Percentiles rank a stretch among this genome's conserved stretches.
Evolutionary conservation across 192 early-diverging fungal species (phyloP).

Genomic region (Phlyctochytrium bullatum): DNA sequence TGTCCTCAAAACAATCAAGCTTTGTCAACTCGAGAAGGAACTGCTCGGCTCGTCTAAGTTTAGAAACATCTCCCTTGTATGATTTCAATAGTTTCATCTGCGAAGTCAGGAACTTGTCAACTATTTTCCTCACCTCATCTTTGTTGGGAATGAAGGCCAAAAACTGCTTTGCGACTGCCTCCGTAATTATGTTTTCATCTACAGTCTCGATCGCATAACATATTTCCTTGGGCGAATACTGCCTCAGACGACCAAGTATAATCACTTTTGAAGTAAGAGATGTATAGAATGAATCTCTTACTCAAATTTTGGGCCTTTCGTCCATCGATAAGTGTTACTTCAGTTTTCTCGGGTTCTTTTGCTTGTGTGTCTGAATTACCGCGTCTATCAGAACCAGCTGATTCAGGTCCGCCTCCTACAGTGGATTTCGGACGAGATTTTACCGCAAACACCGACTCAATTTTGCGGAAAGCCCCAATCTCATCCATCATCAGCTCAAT

Average conservation of each 20-base stretch:
- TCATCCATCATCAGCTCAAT: conserved; percentile 32
- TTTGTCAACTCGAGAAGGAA: conserved; percentile 33
- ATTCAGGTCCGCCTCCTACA: too few relatives aligned
- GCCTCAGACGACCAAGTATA: conserved; percentile 28
- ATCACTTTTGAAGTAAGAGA: conserved; percentile 29
- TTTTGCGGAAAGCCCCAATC: conserved; percentile 38
- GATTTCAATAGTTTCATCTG: conserved; percentile 19
- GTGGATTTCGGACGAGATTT: conserved; percentile 13
- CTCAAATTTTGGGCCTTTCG: conserved; percentile 49
- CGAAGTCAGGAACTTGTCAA: background rate
- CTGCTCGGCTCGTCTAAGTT: conserved; percentile 28
- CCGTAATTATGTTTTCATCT: conserved; percentile 34
- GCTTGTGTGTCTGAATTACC: too few relatives aligned
- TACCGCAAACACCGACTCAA: conserved; percentile 36
- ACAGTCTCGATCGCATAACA: conserved; percentile 18
- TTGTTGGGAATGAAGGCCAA: conserved; percentile 27
- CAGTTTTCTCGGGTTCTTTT: conserved; percentile 10
- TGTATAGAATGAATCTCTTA: conserved; percentile 10
- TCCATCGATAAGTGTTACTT: conserved; percentile 39
- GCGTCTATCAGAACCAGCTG: too few relatives aligned
- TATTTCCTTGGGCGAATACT: conserved; percentile 26
- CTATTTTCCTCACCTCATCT: conserved; percentile 30
- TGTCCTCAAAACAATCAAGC: background rate
- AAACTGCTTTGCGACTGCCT: conserved; percentile 33
- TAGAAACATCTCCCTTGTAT: conserved; percentile 21